Evolutionary conservation across 2,329 filamentous ascomycete species (phyloP).

Genomic region (Aureobasidium sp.): DNA sequence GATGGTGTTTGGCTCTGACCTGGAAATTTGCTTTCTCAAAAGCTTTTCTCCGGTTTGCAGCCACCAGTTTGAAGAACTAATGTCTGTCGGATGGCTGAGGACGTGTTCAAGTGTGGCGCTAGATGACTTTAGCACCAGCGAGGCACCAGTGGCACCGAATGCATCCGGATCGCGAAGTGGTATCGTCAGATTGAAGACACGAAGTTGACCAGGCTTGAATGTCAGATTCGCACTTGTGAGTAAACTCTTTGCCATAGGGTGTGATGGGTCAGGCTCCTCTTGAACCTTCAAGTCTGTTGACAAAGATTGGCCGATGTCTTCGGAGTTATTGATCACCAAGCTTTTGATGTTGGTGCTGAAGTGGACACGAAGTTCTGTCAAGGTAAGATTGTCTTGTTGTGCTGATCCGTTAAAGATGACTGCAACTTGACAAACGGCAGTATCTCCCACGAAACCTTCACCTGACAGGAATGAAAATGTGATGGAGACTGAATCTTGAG

Average conservation of each 20-base stretch:
- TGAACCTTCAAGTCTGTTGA: conserved; percentile 3
- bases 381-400: neutral
- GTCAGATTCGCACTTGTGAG: conserved; percentile 57
- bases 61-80: conserved; percentile 17
- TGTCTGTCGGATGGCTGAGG: conserved; percentile 33
- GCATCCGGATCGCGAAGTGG: conserved; percentile 77
- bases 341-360: conserved; percentile 10
- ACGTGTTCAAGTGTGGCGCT: conserved; percentile 62
- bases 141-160: conserved; percentile 58
- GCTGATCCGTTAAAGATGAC: neutral
- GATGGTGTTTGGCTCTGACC: conserved; percentile 49
- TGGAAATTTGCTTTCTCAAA: conserved; percentile 35
- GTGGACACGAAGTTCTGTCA: conserved; percentile 12
- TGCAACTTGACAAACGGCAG: conserved; percentile 13
- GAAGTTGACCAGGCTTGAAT: conserved; percentile 59
- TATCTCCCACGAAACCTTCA: conserved; percentile 17
- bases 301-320: neutral
- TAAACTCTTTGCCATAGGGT: conserved; percentile 32
- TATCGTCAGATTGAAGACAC: conserved; percentile 64
- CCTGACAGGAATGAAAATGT: conserved; percentile 17
- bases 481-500: neutral
- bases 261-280: conserved; percentile 14
- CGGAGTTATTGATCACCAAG: conserved; percentile 8
- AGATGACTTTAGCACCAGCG: conserved; percentile 56
- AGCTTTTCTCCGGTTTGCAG: conserved; percentile 29